phyloP scores from a whole-genome alignment of 2,329 filamentous ascomycete species.

The Diaporthe nobilis region DNA sequence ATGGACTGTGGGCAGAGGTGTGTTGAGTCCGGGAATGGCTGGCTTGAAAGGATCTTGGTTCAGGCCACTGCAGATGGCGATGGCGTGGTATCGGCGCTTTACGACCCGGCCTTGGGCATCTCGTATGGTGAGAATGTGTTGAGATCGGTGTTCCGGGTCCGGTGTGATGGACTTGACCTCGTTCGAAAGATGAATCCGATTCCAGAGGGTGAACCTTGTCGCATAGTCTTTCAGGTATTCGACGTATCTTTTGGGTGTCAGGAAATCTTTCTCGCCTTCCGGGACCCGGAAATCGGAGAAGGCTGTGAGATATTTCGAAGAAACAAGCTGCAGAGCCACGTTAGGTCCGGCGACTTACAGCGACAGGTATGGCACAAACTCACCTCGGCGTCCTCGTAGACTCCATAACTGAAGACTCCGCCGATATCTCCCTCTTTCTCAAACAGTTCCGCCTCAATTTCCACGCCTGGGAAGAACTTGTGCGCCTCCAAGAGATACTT shows the following conservation, averaged over 20 bases:
- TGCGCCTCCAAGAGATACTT: slow-evolving; percentile 55
- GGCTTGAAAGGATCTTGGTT: slow-evolving; percentile 53
- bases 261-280: slow-evolving; percentile 53
- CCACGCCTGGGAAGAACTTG: slow-evolving; percentile 48
- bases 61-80: slow-evolving; percentile 56
- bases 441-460: slow-evolving; percentile 59
- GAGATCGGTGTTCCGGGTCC: not conserved
- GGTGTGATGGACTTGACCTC: slow-evolving; percentile 45
- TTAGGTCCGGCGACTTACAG: not conserved
- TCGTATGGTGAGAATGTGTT: slow-evolving; percentile 3
- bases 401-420: slow-evolving; percentile 58
- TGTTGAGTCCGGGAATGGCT: slow-evolving; percentile 43
- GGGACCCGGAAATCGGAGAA: slow-evolving; percentile 60
- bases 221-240: slow-evolving; percentile 55
- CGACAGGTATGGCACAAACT: not conserved
- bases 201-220: slow-evolving; percentile 51
- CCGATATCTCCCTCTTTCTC: slow-evolving; percentile 57
- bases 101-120: not conserved
- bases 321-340: slow-evolving; percentile 51
- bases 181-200: slow-evolving; percentile 51
- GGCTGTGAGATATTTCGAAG: slow-evolving; percentile 60
- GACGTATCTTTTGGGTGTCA: slow-evolving; percentile 51
- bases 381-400: slow-evolving; percentile 61
- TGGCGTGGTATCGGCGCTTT: slow-evolving; percentile 47
- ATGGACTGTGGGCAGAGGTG: not conserved